Base-by-base conservation (phyloP, 1,284 basidiomycete genomes). In the Neonothopanus nambi region DNA sequence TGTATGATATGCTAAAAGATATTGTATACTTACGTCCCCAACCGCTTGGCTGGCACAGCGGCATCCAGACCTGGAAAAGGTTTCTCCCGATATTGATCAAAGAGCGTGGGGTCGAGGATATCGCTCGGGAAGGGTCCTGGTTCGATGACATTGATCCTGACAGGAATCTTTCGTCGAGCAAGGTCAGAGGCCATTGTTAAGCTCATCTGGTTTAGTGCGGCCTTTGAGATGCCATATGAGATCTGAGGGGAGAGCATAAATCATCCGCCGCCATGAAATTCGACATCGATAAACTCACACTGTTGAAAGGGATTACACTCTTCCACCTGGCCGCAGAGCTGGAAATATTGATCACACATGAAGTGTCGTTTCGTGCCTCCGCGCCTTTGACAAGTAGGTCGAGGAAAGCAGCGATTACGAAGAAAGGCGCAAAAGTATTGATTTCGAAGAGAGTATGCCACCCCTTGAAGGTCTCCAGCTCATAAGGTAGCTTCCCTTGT, bases 151-250 rank as follows among this genome's bases (percentile, higher is more conserved):
- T 74, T 76, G 24, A 78, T 71, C 30, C 76, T 73, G 18, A 80
- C 70, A 5, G 75, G 73, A 35, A 80, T 67, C 35, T 70, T 66
- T 55, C 74, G 71, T 38, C 77, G 65, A 5, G 72, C 73, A 51
- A 79, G 70, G 58, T 80, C 78, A 5, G 76, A 78, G 3, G 77
- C 67, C 50, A 81, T 58, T 69, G 79, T 70, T 58, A 70, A 72
- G 4, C 74, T 75, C 8, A 82, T 66, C 47, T 80, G 77, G 11
- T 72, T 66, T 2, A 70, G 68, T 0, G 77, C 80, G 1, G 77
- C 78, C 60, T 82, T 81, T 12, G 72, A 60, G 47, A 38, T 36
- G n/a, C 37, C 28, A 24, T 57, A 57, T 12, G 56, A 18, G 17
- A 54, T 20, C 43, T 45, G 7, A 15, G 28, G 15, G 20, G 41